Percentiles rank a stretch among this genome's conserved stretches.
phyloP scores from a whole-genome alignment of 2,329 filamentous ascomycete species.

The Zymoseptoria brevis region DNA sequence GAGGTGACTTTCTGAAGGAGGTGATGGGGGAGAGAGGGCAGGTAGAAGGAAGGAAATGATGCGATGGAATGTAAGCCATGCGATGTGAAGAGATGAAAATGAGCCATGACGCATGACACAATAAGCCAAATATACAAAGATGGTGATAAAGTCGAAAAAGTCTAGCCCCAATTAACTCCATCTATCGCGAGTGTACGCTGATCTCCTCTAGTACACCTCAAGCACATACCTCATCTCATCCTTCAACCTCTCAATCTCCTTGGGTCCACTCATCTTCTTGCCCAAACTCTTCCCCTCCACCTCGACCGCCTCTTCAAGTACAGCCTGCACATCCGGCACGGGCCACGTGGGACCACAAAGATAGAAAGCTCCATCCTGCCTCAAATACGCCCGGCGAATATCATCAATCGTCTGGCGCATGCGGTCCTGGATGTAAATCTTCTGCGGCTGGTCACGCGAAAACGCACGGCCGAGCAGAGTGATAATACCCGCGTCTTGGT shows the following conservation, averaged over 20 bases:
- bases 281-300: constrained; percentile 56
- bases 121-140: no score
- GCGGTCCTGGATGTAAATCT: constrained; percentile 98
- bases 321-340: constrained; percentile 89
- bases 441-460: constrained; percentile 91
- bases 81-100: no score
- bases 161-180: no score
- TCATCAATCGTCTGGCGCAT: constrained; percentile 83
- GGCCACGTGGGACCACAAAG: constrained; percentile 98
- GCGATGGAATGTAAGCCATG: not conserved
- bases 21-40: not conserved
- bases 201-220: constrained; percentile 67
- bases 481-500: constrained; percentile 89
- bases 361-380: constrained; percentile 88
- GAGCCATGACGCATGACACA: no score
- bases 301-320: constrained; percentile 85
- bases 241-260: constrained; percentile 96
- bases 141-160: no score
- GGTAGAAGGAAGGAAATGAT: not conserved
- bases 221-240: constrained; percentile 89
- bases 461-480: constrained; percentile 90
- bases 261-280: constrained; percentile 32
- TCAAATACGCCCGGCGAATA: constrained; percentile 78
- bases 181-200: not conserved
- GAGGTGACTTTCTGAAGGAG: not conserved